A percentile compares a stretch with the other conserved stretches of the same genome.
Evolutionary conservation across 2,329 filamentous ascomycete genomes (phyloP).

Genomic region (Alternaria alternata): DNA sequence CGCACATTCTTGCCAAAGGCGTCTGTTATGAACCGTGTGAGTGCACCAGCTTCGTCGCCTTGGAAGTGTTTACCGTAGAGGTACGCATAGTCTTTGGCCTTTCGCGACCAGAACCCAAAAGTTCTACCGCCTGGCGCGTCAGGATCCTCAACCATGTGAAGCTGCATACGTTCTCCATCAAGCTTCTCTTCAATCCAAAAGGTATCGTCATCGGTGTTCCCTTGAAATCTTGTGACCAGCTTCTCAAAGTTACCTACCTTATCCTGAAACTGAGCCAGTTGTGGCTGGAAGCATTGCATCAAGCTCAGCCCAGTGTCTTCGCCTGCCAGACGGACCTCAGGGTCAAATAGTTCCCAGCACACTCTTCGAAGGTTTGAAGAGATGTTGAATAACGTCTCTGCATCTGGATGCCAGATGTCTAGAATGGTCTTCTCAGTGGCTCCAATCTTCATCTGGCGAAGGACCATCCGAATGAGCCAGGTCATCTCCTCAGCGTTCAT

Average conservation of each 20-base stretch:
- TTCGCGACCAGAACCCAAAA: slow-evolving; percentile 93
- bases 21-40: slow-evolving; percentile 80
- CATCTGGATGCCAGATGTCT: slow-evolving; percentile 66
- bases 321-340: slow-evolving; percentile 73
- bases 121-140: slow-evolving; percentile 71
- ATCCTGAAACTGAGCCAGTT: slow-evolving; percentile 91
- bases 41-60: slow-evolving; percentile 72
- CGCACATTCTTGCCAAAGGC: slow-evolving; percentile 81
- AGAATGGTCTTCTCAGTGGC: slow-evolving; percentile 91
- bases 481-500: slow-evolving; percentile 95
- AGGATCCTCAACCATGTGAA: slow-evolving; percentile 84
- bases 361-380: slow-evolving; percentile 89
- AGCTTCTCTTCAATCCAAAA: slow-evolving; percentile 99
- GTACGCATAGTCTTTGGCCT: slow-evolving; percentile 95
- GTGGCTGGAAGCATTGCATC: slow-evolving; percentile 97
- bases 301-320: slow-evolving; percentile 78
- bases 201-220: slow-evolving; percentile 72
- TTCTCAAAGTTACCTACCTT: slow-evolving; percentile 73
- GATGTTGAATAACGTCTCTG: slow-evolving; percentile 75
- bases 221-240: slow-evolving; percentile 74
- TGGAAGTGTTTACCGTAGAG: slow-evolving; percentile 82
- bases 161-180: slow-evolving; percentile 95
- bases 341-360: slow-evolving; percentile 91
- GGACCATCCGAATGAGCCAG: slow-evolving; percentile 93
- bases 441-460: slow-evolving; percentile 77